phyloP scores from a whole-genome alignment of 2,329 filamentous ascomycete species.

The Lachnum nothofagi region DNA sequence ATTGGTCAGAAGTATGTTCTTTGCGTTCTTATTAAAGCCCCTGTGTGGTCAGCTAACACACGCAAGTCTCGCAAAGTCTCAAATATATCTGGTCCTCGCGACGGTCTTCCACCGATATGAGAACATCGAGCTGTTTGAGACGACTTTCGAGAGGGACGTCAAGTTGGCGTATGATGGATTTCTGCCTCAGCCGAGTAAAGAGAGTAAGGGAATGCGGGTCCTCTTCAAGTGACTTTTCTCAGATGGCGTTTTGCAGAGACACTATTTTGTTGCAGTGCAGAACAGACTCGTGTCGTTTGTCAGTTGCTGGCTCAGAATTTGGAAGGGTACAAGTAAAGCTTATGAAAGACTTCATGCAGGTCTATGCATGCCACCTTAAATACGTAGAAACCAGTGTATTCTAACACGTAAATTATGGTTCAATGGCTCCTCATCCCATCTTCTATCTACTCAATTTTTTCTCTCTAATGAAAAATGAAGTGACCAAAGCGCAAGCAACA shows the following conservation, averaged over 20 bases:
- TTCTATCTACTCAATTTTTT: conserved; percentile 41
- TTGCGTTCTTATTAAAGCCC: background rate
- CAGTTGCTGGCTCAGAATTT: too few relatives aligned
- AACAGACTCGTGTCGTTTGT: too few relatives aligned
- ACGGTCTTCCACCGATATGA: conserved; percentile 15
- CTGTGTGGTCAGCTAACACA: background rate
- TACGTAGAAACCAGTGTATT: background rate
- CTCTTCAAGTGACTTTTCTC: conserved; percentile 12
- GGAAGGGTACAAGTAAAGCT: too few relatives aligned
- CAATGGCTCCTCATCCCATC: too few relatives aligned
- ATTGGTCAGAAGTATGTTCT: conserved; percentile 16
- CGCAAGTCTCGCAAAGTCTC: conserved; percentile 18
- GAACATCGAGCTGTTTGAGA: conserved; percentile 15
- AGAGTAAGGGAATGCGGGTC: conserved; percentile 17
- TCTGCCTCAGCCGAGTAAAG: conserved; percentile 9
- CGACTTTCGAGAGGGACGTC: conserved; percentile 12
- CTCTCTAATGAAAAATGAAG: conserved; percentile 51
- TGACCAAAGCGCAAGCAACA: conserved; percentile 36
- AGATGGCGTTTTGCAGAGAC: too few relatives aligned
- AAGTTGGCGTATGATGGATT: conserved; percentile 17
- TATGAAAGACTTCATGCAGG: too few relatives aligned
- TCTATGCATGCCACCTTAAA: too few relatives aligned
- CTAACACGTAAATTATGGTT: too few relatives aligned
- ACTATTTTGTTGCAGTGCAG: too few relatives aligned
- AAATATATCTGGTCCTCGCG: conserved; percentile 13